phyloP scores from a whole-genome alignment of 2,329 filamentous ascomycete genomes.

The Xylaria digitata region DNA sequence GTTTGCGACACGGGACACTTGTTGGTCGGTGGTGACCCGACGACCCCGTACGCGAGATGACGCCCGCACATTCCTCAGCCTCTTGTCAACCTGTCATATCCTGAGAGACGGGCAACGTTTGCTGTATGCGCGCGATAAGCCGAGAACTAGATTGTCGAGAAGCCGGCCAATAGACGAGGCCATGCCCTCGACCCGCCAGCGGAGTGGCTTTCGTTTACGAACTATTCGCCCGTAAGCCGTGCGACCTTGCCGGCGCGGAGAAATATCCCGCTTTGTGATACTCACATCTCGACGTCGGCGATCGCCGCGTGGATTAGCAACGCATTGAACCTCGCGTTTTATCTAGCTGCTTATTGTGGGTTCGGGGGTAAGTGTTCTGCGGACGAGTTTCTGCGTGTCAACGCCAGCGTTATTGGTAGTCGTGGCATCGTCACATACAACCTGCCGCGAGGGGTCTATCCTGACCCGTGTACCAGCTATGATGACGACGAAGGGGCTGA shows the following conservation, averaged over 20 bases:
- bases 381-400: too few species aligned
- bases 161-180: neutral
- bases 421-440: too few species aligned
- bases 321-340: too few species aligned
- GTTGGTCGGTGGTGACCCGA: too few species aligned
- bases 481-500: too few species aligned
- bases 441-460: too few species aligned
- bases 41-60: neutral
- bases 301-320: too few species aligned
- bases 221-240: neutral
- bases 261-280: neutral
- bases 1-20: neutral
- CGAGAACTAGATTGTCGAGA: neutral
- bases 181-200: too few species aligned
- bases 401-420: too few species aligned
- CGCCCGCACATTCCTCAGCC: neutral
- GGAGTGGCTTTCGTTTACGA: neutral
- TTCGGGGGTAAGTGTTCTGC: too few species aligned
- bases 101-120: neutral
- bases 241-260: neutral
- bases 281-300: neutral
- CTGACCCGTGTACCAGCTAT: too few species aligned
- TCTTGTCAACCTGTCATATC: neutral
- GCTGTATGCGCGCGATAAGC: neutral
- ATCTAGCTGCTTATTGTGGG: too few species aligned